A percentile compares a stretch with the other conserved stretches of the same genome.
These are phyloP conservation scores for Phaffia rhodozyma DNA, from an alignment of 1,284 basidiomycete genomes.

Conservation along the genomic window DNA sequence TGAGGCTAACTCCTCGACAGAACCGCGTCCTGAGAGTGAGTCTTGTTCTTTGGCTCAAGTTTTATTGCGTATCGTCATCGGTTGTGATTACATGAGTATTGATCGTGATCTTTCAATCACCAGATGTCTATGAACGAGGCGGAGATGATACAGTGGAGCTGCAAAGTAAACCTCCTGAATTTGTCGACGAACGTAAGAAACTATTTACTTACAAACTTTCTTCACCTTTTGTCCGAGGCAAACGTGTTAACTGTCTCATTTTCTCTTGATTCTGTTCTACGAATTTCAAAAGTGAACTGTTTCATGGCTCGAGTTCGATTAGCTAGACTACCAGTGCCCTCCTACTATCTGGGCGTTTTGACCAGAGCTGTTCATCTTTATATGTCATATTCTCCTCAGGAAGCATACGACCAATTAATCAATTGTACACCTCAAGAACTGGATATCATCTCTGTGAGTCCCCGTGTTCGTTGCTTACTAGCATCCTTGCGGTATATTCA, in stretches of 20 bases:
- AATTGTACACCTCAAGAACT: background rate
- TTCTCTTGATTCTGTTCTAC: background rate
- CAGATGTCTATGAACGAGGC: slow-evolving; percentile 48
- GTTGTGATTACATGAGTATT: background rate
- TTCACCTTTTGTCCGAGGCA: background rate
- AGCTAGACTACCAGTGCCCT: background rate
- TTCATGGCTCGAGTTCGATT: background rate
- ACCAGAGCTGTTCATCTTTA: background rate
- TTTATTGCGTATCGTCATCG: slow-evolving; percentile 8
- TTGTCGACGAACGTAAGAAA: too few species aligned
- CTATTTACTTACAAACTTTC: too few species aligned
- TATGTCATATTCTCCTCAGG: background rate
- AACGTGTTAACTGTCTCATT: background rate
- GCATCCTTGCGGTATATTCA: too few species aligned
- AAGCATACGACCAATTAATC: background rate
- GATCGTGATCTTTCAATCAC: slow-evolving; percentile 11
- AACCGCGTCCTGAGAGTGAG: slow-evolving; percentile 23
- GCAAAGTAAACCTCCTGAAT: slow-evolving; percentile 7
- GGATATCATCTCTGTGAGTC: background rate
- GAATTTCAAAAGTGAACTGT: too few species aligned
- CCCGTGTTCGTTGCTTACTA: too few species aligned
- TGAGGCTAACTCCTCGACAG: slow-evolving; percentile 24
- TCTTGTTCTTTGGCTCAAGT: slow-evolving; percentile 17
- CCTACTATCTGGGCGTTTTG: background rate
- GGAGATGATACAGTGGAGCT: slow-evolving; percentile 61